A percentile compares a stretch with the other conserved stretches of the same genome.
Conservation (phyloP, 1,139 yeast species). For the Protomyces gravidus region DNA sequence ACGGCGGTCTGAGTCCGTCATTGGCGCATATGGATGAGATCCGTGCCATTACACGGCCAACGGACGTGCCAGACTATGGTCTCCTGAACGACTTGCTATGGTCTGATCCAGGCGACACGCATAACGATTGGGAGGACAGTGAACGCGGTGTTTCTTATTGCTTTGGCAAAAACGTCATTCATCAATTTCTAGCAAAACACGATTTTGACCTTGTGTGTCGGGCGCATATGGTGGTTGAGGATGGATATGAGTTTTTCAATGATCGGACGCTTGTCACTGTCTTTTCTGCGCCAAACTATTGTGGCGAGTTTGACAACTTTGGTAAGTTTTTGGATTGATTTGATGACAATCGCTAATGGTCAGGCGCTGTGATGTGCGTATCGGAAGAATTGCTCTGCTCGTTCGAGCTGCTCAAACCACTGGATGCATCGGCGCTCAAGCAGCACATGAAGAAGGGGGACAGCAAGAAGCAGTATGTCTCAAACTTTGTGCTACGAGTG, state of each 20-base stretch:
- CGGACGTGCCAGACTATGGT: slow-evolving; percentile 96
- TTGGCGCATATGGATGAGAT: slow-evolving; percentile 88
- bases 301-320: slow-evolving; percentile 98
- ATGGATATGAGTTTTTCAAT: slow-evolving; percentile 94
- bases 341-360: not conserved
- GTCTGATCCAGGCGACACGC: slow-evolving; percentile 95
- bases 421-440: slow-evolving; percentile 86
- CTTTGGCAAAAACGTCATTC: slow-evolving; percentile 86
- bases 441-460: slow-evolving; percentile 82
- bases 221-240: slow-evolving; percentile 98
- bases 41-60: slow-evolving; percentile 83
- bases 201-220: slow-evolving; percentile 93
- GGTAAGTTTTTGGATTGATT: slow-evolving; percentile 39
- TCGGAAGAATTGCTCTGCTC: slow-evolving; percentile 86
- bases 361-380: slow-evolving; percentile 90
- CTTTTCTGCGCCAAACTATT: slow-evolving; percentile 92
- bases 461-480: slow-evolving; percentile 45
- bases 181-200: slow-evolving; percentile 78
- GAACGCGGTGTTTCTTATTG: slow-evolving; percentile 97
- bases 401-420: slow-evolving; percentile 87
- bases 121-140: slow-evolving; percentile 96
- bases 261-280: slow-evolving; percentile 91
- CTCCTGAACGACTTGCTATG: slow-evolving; percentile 83
- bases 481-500: not conserved
- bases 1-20: slow-evolving; percentile 93